Conservation (phyloP, 768 basidiomycete genomes). For the Rhodocollybia butyracea region DNA sequence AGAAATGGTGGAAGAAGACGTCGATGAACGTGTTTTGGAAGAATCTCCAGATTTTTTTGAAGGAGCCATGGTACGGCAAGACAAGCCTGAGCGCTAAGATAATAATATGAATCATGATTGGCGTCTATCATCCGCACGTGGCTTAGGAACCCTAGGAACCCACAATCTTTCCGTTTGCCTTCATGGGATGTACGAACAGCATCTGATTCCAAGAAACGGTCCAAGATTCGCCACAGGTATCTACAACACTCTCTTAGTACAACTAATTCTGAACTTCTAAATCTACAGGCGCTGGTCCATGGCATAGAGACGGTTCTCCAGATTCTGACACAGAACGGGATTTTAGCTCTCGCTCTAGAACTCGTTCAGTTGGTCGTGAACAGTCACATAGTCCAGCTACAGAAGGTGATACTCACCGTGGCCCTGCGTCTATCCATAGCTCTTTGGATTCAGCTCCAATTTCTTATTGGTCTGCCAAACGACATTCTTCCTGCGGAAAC, state of each 20-base stretch:
- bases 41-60: constrained; percentile 29
- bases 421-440: constrained; percentile 42
- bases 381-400: constrained; percentile 30
- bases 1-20: constrained; percentile 47
- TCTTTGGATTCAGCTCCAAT: constrained; percentile 42
- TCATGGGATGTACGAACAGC: constrained; percentile 9
- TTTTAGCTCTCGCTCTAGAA: constrained; percentile 38
- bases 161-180: neutral
- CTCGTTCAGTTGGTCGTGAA: constrained; percentile 36
- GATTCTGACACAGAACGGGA: constrained; percentile 56
- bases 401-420: constrained; percentile 9
- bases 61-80: constrained; percentile 18
- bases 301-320: constrained; percentile 32
- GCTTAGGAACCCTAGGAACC: neutral
- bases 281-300: constrained; percentile 31
- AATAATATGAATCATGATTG: no score
- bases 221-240: constrained; percentile 13
- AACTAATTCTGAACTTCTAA: constrained; percentile 14
- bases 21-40: constrained; percentile 39
- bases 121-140: no score
- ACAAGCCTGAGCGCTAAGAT: neutral
- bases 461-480: constrained; percentile 84
- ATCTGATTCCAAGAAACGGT: neutral
- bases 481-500: constrained; percentile 89
- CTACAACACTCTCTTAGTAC: neutral